These are phyloP conservation scores for Emiliania huxleyi DNA, from an alignment of 78 protist genomes.

Conservation along the genomic window DNA sequence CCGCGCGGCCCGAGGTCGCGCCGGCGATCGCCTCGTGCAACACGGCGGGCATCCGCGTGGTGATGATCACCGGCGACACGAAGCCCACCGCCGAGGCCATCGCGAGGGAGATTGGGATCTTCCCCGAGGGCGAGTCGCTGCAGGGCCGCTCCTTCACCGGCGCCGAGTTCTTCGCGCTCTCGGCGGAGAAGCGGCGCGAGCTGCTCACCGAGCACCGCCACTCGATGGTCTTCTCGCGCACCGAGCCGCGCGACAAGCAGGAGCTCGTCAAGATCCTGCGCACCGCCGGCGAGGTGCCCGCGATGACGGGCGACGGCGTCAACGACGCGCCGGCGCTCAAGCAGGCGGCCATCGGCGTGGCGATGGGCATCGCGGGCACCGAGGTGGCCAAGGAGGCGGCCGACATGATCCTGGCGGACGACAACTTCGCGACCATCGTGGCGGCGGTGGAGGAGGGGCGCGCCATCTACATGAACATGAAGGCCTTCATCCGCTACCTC, in stretches of 20 bases:
- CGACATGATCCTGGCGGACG: slow-evolving; percentile 91
- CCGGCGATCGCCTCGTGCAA: slow-evolving; percentile 60
- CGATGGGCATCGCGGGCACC: slow-evolving; percentile 97
- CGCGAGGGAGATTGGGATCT: slow-evolving; percentile 48
- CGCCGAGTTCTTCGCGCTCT: slow-evolving; percentile 46
- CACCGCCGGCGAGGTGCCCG: slow-evolving; percentile 44
- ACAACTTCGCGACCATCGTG: slow-evolving; percentile 97
- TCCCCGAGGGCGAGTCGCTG: slow-evolving; percentile 34
- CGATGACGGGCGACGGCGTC: slow-evolving; percentile 94
- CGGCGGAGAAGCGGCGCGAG: slow-evolving; percentile 11
- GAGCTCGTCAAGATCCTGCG: slow-evolving; percentile 63
- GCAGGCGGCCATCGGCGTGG: slow-evolving; percentile 91
- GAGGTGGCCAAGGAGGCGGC: slow-evolving; percentile 93
- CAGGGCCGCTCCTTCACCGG: slow-evolving; percentile 60
- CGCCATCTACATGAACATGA: slow-evolving; percentile 72
- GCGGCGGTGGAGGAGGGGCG: slow-evolving; percentile 88
- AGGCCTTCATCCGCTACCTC: slow-evolving; percentile 78
- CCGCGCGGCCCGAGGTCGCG: slow-evolving; percentile 72
- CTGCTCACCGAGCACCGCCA: neutral
- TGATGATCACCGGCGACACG: slow-evolving; percentile 86
- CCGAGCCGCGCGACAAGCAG: slow-evolving; percentile 75
- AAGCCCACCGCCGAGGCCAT: slow-evolving; percentile 76
- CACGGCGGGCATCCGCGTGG: slow-evolving; percentile 75
- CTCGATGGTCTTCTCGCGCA: slow-evolving; percentile 59
- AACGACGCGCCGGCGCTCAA: slow-evolving; percentile 93